A percentile compares a stretch with the other conserved stretches of the same genome.
phyloP scores from a whole-genome alignment of 768 basidiomycete genomes.

The Podaxis pistillaris region DNA sequence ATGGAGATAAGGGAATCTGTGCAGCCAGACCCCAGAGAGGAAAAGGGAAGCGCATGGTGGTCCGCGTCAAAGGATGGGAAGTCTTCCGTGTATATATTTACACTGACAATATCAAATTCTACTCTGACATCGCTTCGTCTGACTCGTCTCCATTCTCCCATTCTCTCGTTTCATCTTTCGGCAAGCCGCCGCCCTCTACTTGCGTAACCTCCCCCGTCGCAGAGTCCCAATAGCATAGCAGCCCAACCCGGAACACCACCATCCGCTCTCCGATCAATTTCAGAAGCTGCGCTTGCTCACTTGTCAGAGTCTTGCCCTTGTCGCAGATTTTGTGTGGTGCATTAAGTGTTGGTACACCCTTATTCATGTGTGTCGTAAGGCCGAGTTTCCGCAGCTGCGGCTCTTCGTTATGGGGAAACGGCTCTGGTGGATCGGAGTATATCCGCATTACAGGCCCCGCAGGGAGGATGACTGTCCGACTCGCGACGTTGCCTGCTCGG shows the following conservation, averaged over 20 bases:
- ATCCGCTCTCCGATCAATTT: conserved; percentile 90
- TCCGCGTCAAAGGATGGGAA: neutral
- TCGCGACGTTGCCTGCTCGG: conserved; percentile 79
- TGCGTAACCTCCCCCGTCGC: conserved; percentile 62
- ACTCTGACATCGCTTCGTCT: conserved; percentile 23
- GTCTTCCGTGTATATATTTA: conserved; percentile 1
- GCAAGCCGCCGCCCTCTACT: conserved; percentile 45
- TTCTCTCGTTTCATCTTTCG: conserved; percentile 40
- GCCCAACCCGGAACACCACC: conserved; percentile 77
- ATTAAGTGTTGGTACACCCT: conserved; percentile 83
- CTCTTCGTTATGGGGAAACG: conserved; percentile 97
- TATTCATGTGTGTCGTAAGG: conserved; percentile 77
- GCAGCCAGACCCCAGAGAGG: conserved; percentile 53
- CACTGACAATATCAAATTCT: conserved; percentile 22
- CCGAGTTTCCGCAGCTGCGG: conserved; percentile 94
- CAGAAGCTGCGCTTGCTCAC: conserved; percentile 89
- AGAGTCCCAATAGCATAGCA: conserved; percentile 73
- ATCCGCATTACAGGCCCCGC: conserved; percentile 82
- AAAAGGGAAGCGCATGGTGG: conserved; percentile 52
- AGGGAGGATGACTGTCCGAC: conserved; percentile 72
- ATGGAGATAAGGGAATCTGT: conserved; percentile 47
- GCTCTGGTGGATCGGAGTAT: conserved; percentile 77
- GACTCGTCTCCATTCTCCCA: conserved; percentile 32
- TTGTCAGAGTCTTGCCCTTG: conserved; percentile 72
- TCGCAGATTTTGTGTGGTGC: conserved; percentile 83